A percentile compares a stretch with the other conserved stretches of the same genome.
phyloP scores from a whole-genome alignment of 2,329 filamentous ascomycete species.

The Westerdykella aurantiaca region DNA sequence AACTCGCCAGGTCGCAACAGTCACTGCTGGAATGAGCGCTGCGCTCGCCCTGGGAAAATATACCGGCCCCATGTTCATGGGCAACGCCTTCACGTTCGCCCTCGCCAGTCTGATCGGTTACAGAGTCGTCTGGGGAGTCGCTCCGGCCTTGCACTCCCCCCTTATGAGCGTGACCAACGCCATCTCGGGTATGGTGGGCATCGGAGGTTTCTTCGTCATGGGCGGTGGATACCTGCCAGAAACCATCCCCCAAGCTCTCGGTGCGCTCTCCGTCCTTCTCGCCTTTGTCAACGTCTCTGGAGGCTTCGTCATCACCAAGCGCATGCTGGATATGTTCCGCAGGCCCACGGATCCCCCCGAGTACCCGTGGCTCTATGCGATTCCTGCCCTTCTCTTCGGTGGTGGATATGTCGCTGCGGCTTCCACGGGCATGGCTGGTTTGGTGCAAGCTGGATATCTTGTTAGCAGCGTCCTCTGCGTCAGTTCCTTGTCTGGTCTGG shows the following conservation, averaged over 20 bases:
- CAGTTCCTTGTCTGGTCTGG: constrained; percentile 68
- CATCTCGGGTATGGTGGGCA: constrained; percentile 82
- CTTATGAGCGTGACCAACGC: constrained; percentile 93
- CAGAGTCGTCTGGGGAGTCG: constrained; percentile 80
- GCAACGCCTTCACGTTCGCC: constrained; percentile 78
- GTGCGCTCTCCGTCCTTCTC: constrained; percentile 72
- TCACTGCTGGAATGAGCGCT: constrained; percentile 73
- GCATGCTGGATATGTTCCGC: constrained; percentile 68
- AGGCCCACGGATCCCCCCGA: constrained; percentile 79
- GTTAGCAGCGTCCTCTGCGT: constrained; percentile 82
- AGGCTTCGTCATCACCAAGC: constrained; percentile 85
- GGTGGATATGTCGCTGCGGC: constrained; percentile 77
- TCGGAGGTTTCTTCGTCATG: constrained; percentile 84
- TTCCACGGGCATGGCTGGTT: constrained; percentile 72
- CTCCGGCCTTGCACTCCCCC: constrained; percentile 76
- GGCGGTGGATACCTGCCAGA: constrained; percentile 59
- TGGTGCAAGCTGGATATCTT: constrained; percentile 83
- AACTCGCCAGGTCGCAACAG: constrained; percentile 64
- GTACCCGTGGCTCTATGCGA: constrained; percentile 79
- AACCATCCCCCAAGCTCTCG: constrained; percentile 71
- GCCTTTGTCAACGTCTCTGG: constrained; percentile 86
- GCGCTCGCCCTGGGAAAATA: constrained; percentile 72
- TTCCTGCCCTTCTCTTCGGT: constrained; percentile 71
- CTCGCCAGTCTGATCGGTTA: constrained; percentile 83
- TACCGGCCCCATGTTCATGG: constrained; percentile 77